phyloP scores from a whole-genome alignment of 768 basidiomycete genomes.

The Roridomyces roridus region DNA sequence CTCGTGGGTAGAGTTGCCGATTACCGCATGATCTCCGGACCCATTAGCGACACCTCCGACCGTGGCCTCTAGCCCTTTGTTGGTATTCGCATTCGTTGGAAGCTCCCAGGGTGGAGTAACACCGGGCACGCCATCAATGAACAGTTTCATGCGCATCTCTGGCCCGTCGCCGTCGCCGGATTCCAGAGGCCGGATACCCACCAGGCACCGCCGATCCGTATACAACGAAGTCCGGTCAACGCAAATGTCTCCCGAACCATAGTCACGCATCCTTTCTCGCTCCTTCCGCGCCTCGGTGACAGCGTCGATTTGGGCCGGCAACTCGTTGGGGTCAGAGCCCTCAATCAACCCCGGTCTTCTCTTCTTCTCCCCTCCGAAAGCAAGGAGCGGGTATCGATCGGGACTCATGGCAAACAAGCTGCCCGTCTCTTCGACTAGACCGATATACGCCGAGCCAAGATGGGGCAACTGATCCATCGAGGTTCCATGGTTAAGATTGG shows the following conservation, averaged over 20 bases:
- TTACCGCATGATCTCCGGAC: not conserved
- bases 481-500: constrained; percentile 51
- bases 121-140: constrained; percentile 64
- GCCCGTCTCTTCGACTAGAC: constrained; percentile 73
- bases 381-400: constrained; percentile 80
- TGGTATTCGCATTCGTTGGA: constrained; percentile 13
- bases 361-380: constrained; percentile 55
- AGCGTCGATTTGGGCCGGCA: constrained; percentile 49
- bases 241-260: constrained; percentile 23
- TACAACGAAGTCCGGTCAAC: constrained; percentile 25
- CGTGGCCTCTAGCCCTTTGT: constrained; percentile 15
- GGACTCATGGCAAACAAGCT: constrained; percentile 90
- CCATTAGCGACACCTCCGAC: constrained; percentile 18
- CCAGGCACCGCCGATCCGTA: constrained; percentile 63
- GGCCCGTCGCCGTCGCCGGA: constrained; percentile 48
- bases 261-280: constrained; percentile 35
- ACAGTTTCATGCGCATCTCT: constrained; percentile 50
- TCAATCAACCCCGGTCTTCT: constrained; percentile 22
- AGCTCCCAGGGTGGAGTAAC: constrained; percentile 35
- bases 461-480: constrained; percentile 41
- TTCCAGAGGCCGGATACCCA: constrained; percentile 64
- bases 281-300: constrained; percentile 52
- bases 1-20: not conserved
- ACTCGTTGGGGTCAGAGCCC: constrained; percentile 31
- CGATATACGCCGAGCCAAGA: constrained; percentile 78